phyloP scores from a whole-genome alignment of 495 filamentous ascomycete species.

The Glarea lozoyensis region DNA sequence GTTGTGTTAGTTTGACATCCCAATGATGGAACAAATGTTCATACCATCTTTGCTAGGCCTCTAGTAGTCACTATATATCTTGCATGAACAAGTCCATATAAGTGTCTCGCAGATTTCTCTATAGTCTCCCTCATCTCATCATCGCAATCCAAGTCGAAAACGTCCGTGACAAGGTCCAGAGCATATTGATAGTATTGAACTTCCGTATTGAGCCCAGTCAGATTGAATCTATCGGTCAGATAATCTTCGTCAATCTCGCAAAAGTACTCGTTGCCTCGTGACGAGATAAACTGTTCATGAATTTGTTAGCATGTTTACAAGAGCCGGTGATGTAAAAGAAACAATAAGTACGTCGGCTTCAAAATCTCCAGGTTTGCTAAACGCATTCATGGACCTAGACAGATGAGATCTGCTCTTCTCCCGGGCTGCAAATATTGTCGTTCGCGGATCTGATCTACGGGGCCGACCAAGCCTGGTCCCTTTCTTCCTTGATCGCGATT shows the following conservation, averaged over 20 bases:
- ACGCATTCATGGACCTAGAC: no score
- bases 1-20: constrained; percentile 5
- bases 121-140: constrained; percentile 97
- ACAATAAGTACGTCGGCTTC: not conserved
- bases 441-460: no score
- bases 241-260: constrained; percentile 99
- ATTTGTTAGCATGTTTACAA: constrained; percentile 5
- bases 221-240: constrained; percentile 94
- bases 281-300: constrained; percentile 77
- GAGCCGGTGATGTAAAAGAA: not conserved
- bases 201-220: constrained; percentile 94
- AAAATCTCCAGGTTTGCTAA: no score
- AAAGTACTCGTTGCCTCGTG: constrained; percentile 96
- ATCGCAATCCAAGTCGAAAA: constrained; percentile 97
- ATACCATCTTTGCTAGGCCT: constrained; percentile 92
- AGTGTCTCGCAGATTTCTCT: constrained; percentile 91
- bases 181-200: constrained; percentile 99
- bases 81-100: constrained; percentile 95
- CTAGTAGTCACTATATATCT: constrained; percentile 95
- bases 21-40: constrained; percentile 11
- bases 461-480: no score
- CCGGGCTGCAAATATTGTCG: no score
- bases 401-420: no score
- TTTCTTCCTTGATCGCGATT: no score
- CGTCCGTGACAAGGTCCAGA: constrained; percentile 97